These are phyloP conservation scores for Triticum dicoccoides DNA, from an alignment of 176 grass and related monocot genomes.

Conservation along the genomic window DNA sequence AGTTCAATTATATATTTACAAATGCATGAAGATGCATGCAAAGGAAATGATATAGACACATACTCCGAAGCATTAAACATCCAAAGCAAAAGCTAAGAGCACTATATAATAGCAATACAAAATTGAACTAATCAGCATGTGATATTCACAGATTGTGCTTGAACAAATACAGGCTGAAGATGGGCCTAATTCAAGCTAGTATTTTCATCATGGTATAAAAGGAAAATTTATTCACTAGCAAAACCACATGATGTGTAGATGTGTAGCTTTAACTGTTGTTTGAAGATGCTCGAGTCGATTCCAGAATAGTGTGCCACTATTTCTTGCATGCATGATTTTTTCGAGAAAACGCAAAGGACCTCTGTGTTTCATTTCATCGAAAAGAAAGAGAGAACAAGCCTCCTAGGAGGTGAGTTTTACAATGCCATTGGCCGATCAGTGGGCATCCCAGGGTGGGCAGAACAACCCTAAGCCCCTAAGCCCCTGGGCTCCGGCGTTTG, in stretches of 20 bases:
- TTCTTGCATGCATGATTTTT: neutral
- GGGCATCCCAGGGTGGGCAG: too few relatives aligned
- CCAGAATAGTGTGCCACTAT: neutral
- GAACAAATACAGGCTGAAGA: neutral
- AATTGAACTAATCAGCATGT: neutral
- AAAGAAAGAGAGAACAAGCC: too few relatives aligned
- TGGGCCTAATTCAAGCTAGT: slow-evolving; percentile 3
- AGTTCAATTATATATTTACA: too few relatives aligned
- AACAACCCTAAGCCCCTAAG: too few relatives aligned
- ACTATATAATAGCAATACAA: neutral
- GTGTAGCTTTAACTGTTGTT: neutral
- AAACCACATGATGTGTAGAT: slow-evolving; percentile 4
- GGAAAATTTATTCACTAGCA: slow-evolving; percentile 10
- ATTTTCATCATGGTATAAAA: neutral
- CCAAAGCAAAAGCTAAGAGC: neutral
- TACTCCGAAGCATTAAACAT: neutral
- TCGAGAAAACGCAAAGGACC: too few relatives aligned
- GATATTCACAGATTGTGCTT: neutral
- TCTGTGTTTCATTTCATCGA: too few relatives aligned
- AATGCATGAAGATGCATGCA: too few relatives aligned
- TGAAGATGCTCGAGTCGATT: slow-evolving; percentile 15
- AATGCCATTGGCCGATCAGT: too few relatives aligned
- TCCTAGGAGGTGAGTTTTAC: too few relatives aligned
- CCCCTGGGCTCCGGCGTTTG: too few relatives aligned
- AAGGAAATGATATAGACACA: neutral